Evolutionary conservation across 768 basidiomycete genomes (phyloP).

Genomic region (Lentinula lateritia): DNA sequence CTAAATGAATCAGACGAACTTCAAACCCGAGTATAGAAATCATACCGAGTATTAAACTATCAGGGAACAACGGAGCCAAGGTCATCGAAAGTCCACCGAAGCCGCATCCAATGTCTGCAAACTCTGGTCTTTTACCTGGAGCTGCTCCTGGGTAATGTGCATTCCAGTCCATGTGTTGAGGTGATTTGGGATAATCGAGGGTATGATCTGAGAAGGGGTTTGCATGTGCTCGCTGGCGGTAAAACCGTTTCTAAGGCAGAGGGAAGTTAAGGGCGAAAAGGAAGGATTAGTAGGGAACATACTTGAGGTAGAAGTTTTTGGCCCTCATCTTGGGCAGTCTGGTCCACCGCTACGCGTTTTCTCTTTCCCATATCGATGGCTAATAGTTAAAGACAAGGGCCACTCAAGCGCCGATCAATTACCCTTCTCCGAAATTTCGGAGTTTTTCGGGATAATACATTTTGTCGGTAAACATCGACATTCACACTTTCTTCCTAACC

Average conservation of each 20-base stretch:
- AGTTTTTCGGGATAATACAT: background rate
- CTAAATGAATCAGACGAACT: constrained; percentile 33
- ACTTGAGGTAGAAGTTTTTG: constrained; percentile 47
- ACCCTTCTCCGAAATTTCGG: background rate
- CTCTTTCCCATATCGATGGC: constrained; percentile 25
- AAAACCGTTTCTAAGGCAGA: constrained; percentile 66
- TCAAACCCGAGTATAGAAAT: constrained; percentile 14
- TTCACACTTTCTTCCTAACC: constrained; percentile 10
- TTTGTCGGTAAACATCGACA: background rate
- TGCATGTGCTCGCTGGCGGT: constrained; percentile 78
- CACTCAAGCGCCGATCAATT: background rate
- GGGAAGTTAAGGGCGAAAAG: background rate
- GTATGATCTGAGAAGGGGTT: constrained; percentile 87
- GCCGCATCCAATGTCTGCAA: constrained; percentile 96
- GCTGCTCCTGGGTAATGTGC: constrained; percentile 68
- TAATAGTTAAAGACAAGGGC: background rate
- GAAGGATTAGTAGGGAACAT: constrained; percentile 1
- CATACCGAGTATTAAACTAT: constrained; percentile 88
- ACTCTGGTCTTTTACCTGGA: constrained; percentile 71
- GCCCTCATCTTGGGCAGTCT: constrained; percentile 10
- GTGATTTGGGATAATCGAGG: constrained; percentile 80
- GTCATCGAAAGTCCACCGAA: constrained; percentile 92
- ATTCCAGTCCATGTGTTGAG: constrained; percentile 74
- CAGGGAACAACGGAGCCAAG: constrained; percentile 86
- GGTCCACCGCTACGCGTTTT: constrained; percentile 19